Conservation (phyloP, 164 flowering plant genomes). For the Euptelea pleiosperma region DNA sequence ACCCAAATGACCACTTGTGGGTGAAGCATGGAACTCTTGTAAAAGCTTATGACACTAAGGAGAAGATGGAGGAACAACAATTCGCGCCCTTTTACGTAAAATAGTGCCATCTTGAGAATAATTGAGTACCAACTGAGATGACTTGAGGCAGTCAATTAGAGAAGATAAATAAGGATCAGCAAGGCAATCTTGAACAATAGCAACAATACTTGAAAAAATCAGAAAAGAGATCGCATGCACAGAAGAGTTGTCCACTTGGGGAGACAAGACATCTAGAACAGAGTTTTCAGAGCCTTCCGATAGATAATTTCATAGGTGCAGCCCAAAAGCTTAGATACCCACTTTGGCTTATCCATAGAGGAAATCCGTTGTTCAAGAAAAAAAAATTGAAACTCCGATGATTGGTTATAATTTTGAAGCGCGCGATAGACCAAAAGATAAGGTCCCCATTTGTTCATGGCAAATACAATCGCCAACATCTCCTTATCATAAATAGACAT, state of each 20-base stretch:
- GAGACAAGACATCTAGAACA: background rate
- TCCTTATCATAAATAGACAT: background rate
- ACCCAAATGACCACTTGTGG: background rate
- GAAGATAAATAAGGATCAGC: no score
- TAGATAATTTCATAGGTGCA: background rate
- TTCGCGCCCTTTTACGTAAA: background rate
- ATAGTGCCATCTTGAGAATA: background rate
- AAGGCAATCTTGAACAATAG: no score
- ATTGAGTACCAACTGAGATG: no score
- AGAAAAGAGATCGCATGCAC: no score
- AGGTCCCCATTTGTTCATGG: background rate
- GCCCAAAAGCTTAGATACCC: background rate
- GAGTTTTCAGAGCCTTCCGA: background rate
- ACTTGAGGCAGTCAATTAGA: no score
- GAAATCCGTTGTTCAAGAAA: background rate
- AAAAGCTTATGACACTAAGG: background rate
- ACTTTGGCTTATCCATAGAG: background rate
- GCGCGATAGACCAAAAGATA: background rate
- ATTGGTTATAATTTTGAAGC: background rate
- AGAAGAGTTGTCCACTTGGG: no score
- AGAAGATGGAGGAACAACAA: background rate
- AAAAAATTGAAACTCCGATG: background rate
- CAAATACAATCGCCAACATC: background rate
- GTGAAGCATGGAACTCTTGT: constrained; percentile 2
- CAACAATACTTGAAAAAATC: no score